These are phyloP conservation scores for Camellia lanceoleosa DNA, from an alignment of 148 eudicot genomes.

Conservation along the genomic window DNA sequence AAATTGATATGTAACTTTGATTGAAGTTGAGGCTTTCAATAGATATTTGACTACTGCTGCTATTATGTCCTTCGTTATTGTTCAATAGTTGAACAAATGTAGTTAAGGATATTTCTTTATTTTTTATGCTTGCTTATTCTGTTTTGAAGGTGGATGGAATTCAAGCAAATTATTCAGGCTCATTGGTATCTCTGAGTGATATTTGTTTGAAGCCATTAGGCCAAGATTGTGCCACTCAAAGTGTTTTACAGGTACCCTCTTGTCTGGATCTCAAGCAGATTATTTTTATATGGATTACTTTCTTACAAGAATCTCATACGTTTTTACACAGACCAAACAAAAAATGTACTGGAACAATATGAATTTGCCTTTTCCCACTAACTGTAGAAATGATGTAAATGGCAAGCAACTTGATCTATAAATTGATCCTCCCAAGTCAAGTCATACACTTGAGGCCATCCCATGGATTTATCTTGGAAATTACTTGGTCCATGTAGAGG, in stretches of 20 bases:
- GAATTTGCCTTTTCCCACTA: not conserved
- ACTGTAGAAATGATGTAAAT: not conserved
- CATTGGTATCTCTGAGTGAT: conserved; percentile 66
- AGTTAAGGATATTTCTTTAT: not conserved
- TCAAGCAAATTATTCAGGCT: conserved; percentile 73
- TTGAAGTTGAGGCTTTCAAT: not conserved
- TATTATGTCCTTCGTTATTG: not conserved
- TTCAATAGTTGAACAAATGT: not conserved
- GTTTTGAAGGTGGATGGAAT: conserved; percentile 80
- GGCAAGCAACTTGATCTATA: not conserved
- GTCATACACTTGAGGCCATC: too few species aligned
- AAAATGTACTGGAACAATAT: not conserved
- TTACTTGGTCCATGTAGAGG: too few species aligned
- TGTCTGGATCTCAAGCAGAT: not conserved
- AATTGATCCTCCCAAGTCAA: not conserved
- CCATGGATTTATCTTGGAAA: too few species aligned
- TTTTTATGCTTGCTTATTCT: not conserved
- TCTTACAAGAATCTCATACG: not conserved
- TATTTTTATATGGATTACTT: not conserved
- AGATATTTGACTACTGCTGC: not conserved
- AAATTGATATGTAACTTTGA: not conserved
- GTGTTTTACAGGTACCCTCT: conserved; percentile 76
- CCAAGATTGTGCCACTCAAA: conserved; percentile 96
- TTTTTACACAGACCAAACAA: not conserved
- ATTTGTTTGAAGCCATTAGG: conserved; percentile 98